phyloP scores from a whole-genome alignment of 2,329 filamentous ascomycete genomes.

The Paracamarosporium sp. region DNA sequence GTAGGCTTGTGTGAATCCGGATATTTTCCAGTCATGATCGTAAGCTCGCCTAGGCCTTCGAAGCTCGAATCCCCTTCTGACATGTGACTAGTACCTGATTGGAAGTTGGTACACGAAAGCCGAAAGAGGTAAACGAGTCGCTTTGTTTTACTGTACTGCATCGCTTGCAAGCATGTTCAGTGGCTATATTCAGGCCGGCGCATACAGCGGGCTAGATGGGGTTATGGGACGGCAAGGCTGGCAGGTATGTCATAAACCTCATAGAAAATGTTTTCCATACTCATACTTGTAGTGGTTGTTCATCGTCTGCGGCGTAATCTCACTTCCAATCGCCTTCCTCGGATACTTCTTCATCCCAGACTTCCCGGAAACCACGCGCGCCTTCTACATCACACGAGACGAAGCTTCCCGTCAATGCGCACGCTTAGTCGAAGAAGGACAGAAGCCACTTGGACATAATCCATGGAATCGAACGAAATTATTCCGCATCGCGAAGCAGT shows the following conservation, averaged over 20 bases:
- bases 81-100: conserved; percentile 33
- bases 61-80: not conserved
- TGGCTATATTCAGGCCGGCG: conserved; percentile 42
- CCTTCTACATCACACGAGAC: conserved; percentile 46
- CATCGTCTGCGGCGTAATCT: conserved; percentile 46
- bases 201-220: conserved; percentile 40
- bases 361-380: conserved; percentile 31
- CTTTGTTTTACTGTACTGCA: conserved; percentile 41
- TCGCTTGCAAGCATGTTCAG: conserved; percentile 43
- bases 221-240: conserved; percentile 28
- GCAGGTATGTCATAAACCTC: conserved; percentile 10
- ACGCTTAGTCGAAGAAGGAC: conserved; percentile 29
- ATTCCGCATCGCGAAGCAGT: conserved; percentile 50
- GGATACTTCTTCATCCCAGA: conserved; percentile 48
- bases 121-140: conserved; percentile 40
- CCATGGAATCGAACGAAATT: conserved; percentile 48
- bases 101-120: conserved; percentile 53
- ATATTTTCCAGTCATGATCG: conserved; percentile 38
- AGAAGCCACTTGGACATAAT: conserved; percentile 49
- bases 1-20: conserved; percentile 34
- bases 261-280: not conserved
- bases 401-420: conserved; percentile 29
- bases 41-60: conserved; percentile 1
- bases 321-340: conserved; percentile 51
- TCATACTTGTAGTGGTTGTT: conserved; percentile 30